A percentile compares a stretch with the other conserved stretches of the same genome.
Evolutionary conservation across 305 asterid genomes (phyloP).

Genomic region (Solanum hybrid): DNA sequence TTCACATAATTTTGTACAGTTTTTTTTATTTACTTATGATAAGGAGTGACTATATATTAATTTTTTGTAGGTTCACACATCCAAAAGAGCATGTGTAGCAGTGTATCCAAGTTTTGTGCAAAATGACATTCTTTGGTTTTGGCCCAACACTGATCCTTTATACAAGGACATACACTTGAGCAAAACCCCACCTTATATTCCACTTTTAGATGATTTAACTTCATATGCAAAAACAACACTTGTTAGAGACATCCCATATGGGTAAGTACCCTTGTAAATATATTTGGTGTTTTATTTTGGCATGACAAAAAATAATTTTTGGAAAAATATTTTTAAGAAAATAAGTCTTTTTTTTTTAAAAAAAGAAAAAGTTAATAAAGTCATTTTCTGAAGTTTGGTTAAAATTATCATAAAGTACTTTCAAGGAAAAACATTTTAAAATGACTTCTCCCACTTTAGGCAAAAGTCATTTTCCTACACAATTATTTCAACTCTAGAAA

Average conservation of each 20-base stretch:
- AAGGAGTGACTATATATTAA: neutral
- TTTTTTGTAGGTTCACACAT: slow-evolving; percentile 58
- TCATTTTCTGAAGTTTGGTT: neutral
- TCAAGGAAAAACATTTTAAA: neutral
- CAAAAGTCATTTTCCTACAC: neutral
- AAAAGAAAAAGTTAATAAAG: neutral
- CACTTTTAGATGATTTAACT: slow-evolving; percentile 58
- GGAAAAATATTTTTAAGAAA: neutral
- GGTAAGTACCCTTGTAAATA: slow-evolving; percentile 26
- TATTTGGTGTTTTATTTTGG: neutral
- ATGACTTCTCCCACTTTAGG: neutral
- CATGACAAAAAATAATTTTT: neutral
- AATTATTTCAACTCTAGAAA: neutral
- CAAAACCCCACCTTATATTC: slow-evolving; percentile 67
- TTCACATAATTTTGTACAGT: too few species aligned
- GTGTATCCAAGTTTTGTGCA: slow-evolving; percentile 74
- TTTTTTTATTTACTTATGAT: too few species aligned
- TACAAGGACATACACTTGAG: slow-evolving; percentile 37
- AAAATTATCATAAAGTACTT: neutral
- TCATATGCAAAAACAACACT: slow-evolving; percentile 37
- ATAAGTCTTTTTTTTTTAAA: too few species aligned
- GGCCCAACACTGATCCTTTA: slow-evolving; percentile 71
- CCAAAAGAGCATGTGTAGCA: slow-evolving; percentile 69
- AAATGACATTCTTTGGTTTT: slow-evolving; percentile 83
- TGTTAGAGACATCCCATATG: slow-evolving; percentile 65